Percentiles rank a stretch among this genome's conserved stretches.
Evolutionary conservation across 169 alveolate genomes (phyloP).

Genomic region (Eimeria sp.): DNA sequence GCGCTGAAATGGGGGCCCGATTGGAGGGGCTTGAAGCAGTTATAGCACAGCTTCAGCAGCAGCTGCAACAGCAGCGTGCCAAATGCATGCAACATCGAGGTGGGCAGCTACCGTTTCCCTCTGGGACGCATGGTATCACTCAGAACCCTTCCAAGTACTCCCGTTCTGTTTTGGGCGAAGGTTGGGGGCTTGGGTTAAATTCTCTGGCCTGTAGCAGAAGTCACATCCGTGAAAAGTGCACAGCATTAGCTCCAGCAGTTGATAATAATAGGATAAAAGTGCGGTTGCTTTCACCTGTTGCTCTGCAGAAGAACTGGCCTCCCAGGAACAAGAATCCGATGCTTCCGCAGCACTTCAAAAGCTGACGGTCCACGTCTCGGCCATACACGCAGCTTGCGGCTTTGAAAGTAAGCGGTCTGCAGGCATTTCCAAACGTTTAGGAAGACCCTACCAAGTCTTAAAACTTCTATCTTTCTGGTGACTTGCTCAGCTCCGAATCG

Average conservation of each 20-base stretch:
- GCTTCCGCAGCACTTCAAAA: conserved; percentile 50
- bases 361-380: conserved; percentile 44
- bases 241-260: background rate
- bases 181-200: background rate
- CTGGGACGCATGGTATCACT: too few species aligned
- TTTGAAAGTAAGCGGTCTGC: conserved; percentile 13
- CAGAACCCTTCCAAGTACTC: background rate
- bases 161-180: too few species aligned
- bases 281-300: background rate
- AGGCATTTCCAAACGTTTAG: background rate
- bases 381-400: conserved; percentile 61
- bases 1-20: conserved; percentile 63
- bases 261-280: background rate
- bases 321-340: conserved; percentile 59
- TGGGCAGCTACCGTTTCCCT: background rate
- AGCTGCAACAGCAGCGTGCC: conserved; percentile 63
- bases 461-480: background rate
- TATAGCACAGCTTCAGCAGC: conserved; percentile 73
- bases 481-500: background rate
- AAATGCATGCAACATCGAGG: conserved; percentile 56
- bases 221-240: background rate
- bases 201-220: background rate
- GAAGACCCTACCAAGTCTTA: background rate
- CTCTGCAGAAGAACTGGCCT: conserved; percentile 63
- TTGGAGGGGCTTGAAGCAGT: conserved; percentile 60